Conservation (phyloP, 345 rosid species). For the Citropsis articulata region DNA sequence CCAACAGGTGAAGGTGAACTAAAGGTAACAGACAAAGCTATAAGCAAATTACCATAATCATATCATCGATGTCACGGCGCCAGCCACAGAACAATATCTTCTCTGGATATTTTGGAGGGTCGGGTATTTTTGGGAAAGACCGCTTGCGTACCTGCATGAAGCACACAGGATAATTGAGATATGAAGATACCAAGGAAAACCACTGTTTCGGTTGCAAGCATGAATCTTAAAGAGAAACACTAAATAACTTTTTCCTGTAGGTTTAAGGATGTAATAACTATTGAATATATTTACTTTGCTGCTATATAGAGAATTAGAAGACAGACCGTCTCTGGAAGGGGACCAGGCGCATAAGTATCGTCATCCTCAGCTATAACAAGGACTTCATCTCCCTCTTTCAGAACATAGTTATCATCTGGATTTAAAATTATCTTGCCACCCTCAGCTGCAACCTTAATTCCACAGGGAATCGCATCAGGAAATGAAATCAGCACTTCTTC, state of each 20-base stretch:
- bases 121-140: slow-evolving; percentile 51
- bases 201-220: not conserved
- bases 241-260: not conserved
- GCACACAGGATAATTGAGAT: slow-evolving; percentile 11
- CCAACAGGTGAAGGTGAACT: not conserved
- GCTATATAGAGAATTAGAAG: slow-evolving; percentile 17
- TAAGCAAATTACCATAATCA: slow-evolving; percentile 63
- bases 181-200: slow-evolving; percentile 10
- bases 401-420: slow-evolving; percentile 67
- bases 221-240: not conserved
- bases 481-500: slow-evolving; percentile 77
- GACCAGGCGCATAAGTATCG: slow-evolving; percentile 85
- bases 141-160: slow-evolving; percentile 50
- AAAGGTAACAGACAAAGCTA: slow-evolving; percentile 8
- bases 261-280: not conserved
- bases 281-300: not conserved
- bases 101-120: slow-evolving; percentile 92
- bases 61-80: slow-evolving; percentile 97
- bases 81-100: slow-evolving; percentile 89
- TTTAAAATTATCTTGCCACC: slow-evolving; percentile 72
- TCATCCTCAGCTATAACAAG: slow-evolving; percentile 98
- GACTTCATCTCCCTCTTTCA: slow-evolving; percentile 81
- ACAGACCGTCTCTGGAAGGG: slow-evolving; percentile 67
- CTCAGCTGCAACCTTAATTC: slow-evolving; percentile 78
- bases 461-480: slow-evolving; percentile 88